Conservation (phyloP, 2,329 filamentous ascomycete species). For the Biscogniauxia sp. region DNA sequence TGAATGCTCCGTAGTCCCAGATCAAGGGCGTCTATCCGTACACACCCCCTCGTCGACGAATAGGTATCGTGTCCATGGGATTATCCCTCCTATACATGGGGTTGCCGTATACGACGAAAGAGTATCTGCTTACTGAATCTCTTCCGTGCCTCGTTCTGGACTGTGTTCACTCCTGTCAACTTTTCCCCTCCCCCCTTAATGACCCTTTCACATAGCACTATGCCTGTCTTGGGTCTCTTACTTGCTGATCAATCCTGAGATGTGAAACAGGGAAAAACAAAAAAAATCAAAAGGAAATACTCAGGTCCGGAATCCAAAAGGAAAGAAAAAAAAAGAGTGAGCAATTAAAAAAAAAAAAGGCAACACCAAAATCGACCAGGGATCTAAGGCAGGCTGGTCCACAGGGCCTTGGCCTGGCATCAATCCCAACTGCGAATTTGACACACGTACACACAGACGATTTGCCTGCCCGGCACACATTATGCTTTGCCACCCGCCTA, state of each 20-base stretch:
- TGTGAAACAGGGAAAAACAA: not conserved
- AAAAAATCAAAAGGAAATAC: not conserved
- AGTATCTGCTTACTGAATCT: not conserved
- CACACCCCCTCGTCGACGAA: not conserved
- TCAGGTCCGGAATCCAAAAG: not conserved
- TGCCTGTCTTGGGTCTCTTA: not conserved
- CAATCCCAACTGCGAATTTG: not conserved
- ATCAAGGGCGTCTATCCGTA: not conserved
- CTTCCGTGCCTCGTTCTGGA: not conserved
- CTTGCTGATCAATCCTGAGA: not conserved
- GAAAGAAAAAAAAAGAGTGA: not conserved
- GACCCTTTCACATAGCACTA: not conserved
- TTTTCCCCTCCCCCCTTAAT: not conserved
- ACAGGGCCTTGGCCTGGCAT: not conserved
- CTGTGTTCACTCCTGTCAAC: not conserved
- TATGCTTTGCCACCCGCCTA: not conserved
- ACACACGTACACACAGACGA: not conserved
- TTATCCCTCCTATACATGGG: not conserved
- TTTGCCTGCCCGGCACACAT: not conserved
- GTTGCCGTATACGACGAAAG: not conserved
- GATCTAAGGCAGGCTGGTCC: not conserved
- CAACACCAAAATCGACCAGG: not conserved
- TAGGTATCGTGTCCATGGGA: not conserved
- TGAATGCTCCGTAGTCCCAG: not conserved
- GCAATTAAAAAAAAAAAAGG: not conserved